Conservation (phyloP, 139 green algal species). For the Coccomyxa sp. region DNA sequence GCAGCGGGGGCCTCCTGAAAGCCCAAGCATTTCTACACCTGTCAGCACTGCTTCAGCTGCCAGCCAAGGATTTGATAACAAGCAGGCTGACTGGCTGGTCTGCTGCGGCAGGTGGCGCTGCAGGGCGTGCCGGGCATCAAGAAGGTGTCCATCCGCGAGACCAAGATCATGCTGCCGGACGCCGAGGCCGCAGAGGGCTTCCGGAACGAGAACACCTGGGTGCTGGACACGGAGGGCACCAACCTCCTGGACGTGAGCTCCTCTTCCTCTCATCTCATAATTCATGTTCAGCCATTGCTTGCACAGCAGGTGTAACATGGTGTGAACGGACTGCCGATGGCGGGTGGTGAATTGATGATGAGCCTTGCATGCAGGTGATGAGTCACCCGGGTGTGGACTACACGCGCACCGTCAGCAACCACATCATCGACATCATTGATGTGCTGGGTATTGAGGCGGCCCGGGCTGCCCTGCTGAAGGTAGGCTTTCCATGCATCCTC, state of each 20-base stretch:
- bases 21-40: too few species aligned
- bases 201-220: slow-evolving; percentile 80
- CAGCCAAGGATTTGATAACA: neutral
- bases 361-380: slow-evolving; percentile 66
- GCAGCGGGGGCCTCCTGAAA: too few species aligned
- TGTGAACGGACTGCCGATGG: neutral
- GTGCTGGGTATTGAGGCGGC: slow-evolving; percentile 96
- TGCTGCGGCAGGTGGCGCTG: slow-evolving; percentile 45
- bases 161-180: slow-evolving; percentile 61
- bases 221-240: slow-evolving; percentile 97
- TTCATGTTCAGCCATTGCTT: neutral
- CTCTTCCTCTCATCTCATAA: neutral
- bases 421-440: slow-evolving; percentile 89
- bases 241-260: slow-evolving; percentile 84
- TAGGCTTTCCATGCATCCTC: too few species aligned
- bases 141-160: slow-evolving; percentile 91
- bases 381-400: slow-evolving; percentile 84
- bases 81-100: neutral
- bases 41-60: neutral
- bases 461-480: slow-evolving; percentile 79
- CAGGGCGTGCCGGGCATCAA: slow-evolving; percentile 84
- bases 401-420: slow-evolving; percentile 84
- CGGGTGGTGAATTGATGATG: neutral
- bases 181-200: slow-evolving; percentile 35
- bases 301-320: neutral